These are phyloP conservation scores for Leishmania tropica DNA, from an alignment of 208 protist species.

Conservation along the genomic window DNA sequence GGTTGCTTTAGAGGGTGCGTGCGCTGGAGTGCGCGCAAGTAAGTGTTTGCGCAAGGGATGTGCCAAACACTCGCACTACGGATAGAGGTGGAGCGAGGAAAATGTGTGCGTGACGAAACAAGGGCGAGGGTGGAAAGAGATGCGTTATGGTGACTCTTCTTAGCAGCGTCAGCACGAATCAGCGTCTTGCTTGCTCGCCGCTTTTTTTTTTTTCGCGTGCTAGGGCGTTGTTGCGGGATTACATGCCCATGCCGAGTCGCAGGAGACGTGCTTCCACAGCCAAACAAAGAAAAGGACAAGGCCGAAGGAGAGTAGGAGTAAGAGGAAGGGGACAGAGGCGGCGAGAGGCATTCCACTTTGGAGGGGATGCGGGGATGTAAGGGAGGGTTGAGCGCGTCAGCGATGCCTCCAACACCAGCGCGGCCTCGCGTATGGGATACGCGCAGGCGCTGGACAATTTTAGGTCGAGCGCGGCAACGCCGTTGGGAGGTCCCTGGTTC, in stretches of 20 bases:
- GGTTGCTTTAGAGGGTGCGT: not conserved
- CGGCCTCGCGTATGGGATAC: not conserved
- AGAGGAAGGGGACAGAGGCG: not conserved
- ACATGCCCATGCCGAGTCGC: not conserved
- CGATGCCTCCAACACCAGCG: not conserved
- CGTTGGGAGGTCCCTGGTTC: not conserved
- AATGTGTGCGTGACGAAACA: slow-evolving; percentile 2
- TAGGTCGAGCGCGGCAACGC: not conserved
- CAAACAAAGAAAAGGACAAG: not conserved
- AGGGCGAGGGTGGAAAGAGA: not conserved
- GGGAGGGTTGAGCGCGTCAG: not conserved
- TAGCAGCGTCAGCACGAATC: not conserved
- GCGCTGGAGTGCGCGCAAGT: slow-evolving; percentile 9
- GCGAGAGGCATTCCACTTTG: not conserved
- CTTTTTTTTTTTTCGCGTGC: not conserved
- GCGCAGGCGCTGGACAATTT: not conserved
- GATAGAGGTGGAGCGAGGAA: not conserved
- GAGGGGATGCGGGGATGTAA: not conserved
- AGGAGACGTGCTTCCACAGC: not conserved
- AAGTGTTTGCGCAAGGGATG: not conserved
- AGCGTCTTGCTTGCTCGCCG: not conserved
- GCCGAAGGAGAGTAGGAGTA: not conserved
- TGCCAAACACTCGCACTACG: not conserved
- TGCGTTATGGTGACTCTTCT: not conserved
- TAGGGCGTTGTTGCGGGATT: not conserved